Evolutionary conservation across 257 asterid genomes (phyloP).

Genomic region (Rubia yunnanensis): DNA sequence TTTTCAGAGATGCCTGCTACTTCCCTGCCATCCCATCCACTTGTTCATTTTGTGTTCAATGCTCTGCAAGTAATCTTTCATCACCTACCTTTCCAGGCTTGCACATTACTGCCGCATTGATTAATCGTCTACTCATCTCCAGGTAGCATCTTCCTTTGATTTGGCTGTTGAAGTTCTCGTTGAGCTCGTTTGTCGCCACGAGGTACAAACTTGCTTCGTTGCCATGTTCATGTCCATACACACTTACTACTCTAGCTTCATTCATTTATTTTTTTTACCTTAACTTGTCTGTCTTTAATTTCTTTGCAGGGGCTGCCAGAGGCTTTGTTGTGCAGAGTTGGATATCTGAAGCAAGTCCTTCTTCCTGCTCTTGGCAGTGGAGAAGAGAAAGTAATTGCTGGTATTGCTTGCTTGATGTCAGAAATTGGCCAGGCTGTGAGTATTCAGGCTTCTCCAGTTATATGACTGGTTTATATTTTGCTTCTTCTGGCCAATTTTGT

Average conservation of each 20-base stretch:
- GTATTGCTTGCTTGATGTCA: constrained; percentile 82
- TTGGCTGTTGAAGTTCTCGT: constrained; percentile 75
- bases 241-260: background rate
- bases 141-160: constrained; percentile 71
- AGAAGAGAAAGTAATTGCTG: constrained; percentile 65
- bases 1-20: constrained; percentile 57
- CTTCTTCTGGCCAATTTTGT: background rate
- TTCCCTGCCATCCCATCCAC: constrained; percentile 59
- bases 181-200: constrained; percentile 73
- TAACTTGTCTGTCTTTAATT: background rate
- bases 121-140: constrained; percentile 4
- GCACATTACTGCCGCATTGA: background rate
- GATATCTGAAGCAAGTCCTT: constrained; percentile 63
- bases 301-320: constrained; percentile 43
- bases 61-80: constrained; percentile 60
- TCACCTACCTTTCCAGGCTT: constrained; percentile 15
- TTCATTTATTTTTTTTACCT: background rate
- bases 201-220: constrained; percentile 38
- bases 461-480: constrained; percentile 8
- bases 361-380: constrained; percentile 70
- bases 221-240: background rate
- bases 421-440: constrained; percentile 95
- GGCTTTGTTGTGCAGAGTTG: constrained; percentile 60
- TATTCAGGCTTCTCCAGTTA: constrained; percentile 13
- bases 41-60: constrained; percentile 59